phyloP scores from a whole-genome alignment of 23 red algal species.

The Porphyridium purpureum region DNA sequence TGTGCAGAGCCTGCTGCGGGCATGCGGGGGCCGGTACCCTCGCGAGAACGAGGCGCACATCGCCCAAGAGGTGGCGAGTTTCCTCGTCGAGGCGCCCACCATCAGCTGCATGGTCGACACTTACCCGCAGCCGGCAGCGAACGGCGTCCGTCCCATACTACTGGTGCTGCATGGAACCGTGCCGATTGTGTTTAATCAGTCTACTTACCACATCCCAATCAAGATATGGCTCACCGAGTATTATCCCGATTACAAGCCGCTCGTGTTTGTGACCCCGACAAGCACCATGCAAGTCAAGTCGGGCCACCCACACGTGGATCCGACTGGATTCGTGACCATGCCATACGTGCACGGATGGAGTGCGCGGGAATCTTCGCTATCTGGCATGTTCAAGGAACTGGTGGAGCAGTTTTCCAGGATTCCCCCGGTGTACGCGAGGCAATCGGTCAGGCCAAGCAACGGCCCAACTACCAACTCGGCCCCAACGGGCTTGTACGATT shows the following conservation, averaged over 20 bases:
- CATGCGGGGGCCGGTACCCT: too few species aligned
- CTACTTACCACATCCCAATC: slow-evolving; percentile 32
- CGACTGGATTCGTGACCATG: slow-evolving; percentile 13
- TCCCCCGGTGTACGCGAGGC: slow-evolving; percentile 15
- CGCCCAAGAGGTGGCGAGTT: too few species aligned
- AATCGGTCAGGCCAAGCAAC: too few species aligned
- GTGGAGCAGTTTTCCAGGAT: slow-evolving; percentile 5
- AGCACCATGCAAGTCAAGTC: slow-evolving; percentile 8
- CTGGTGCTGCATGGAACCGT: slow-evolving; percentile 18
- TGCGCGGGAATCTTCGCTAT: neutral
- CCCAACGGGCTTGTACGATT: too few species aligned
- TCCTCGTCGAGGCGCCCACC: too few species aligned
- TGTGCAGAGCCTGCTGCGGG: too few species aligned
- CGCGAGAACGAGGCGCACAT: too few species aligned
- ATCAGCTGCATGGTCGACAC: too few species aligned
- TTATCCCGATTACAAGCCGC: slow-evolving; percentile 19
- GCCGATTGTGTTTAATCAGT: slow-evolving; percentile 10
- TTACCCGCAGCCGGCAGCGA: neutral
- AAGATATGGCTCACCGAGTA: slow-evolving; percentile 22
- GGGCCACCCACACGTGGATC: slow-evolving; percentile 20
- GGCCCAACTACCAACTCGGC: neutral
- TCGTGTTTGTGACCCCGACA: slow-evolving; percentile 19
- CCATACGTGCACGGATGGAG: slow-evolving; percentile 14
- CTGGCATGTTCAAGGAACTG: slow-evolving; percentile 10
- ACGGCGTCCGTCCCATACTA: neutral